Evolutionary conservation across 148 eudicot species (phyloP), one percentile per base, ranked within the genome.

Genomic region (Rhododendron kiyosumense): DNA sequence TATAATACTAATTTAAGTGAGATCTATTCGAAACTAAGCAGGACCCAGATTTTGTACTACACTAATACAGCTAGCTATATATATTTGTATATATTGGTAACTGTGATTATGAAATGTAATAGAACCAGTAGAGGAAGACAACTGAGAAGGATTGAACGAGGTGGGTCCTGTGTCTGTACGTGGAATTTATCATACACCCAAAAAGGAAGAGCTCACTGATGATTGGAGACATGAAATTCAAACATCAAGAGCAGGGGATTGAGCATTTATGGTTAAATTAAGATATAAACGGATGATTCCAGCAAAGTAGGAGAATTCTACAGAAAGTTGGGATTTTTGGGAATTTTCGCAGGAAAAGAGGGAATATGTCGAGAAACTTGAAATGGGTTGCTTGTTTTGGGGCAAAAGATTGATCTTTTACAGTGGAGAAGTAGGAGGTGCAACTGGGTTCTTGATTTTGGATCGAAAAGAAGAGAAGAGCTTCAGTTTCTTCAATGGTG

Each of bases 91-190:
- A 67, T 30, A 4, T 32, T 15, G 15, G 41, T 13, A 30, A 26
- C 28, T 13, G 65, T 11, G 75, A 86, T 90, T 89, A 95, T 92
- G 98, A 94, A 85, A 95, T 92, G 89, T 71, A 94, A 87, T 95
- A 95, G 69, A 95, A 92, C 97, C 97, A 95, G 93, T 95, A 93
- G 88, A 96, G 98, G 89, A 96, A 96, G 83, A 94, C 97, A 79
- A 95, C 98, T 11, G 98, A 95, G 92, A 95, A 94, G 28, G 98
- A 95, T 92, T 96, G 98, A 91, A 94, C 98, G 67, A 96, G 89
- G 84, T 96, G 98, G 86, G 97, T 94, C 91, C 96, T 92, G 89
- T 94, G 96, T 90, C 93, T 85, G 59, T 93, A 93, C 32, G 97
- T 91, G 82, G 98, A 95, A 92, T 93, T 96, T 84, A 96, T 96